Conservation (phyloP, 1,284 basidiomycete genomes). For the Cutaneotrichosporon mucoides region DNA sequence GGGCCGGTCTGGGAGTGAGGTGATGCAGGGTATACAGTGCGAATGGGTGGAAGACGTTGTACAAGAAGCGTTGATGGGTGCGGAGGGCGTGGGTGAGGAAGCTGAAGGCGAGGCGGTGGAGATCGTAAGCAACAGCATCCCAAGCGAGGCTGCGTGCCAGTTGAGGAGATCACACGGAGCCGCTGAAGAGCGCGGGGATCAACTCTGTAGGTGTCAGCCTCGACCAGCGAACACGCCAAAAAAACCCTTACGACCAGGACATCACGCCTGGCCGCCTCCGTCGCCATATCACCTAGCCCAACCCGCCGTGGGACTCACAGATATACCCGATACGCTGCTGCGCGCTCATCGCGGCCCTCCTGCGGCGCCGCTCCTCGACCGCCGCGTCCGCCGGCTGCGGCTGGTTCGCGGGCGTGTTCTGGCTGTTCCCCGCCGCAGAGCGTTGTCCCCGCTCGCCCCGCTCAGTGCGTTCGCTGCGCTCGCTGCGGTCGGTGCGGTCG, state of each 20-base stretch:
- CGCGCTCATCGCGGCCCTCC: conserved; percentile 8
- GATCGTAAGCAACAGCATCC: too few relatives aligned
- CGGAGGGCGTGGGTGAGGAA: not conserved
- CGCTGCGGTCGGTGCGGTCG: not conserved
- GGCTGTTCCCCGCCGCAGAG: not conserved
- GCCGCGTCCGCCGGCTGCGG: conserved; percentile 2
- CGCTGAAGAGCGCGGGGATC: too few relatives aligned
- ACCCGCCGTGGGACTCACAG: not conserved
- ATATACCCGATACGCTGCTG: conserved; percentile 12
- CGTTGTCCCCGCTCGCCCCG: too few relatives aligned
- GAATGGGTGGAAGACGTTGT: too few relatives aligned
- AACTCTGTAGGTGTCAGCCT: too few relatives aligned
- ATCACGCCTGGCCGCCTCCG: too few relatives aligned
- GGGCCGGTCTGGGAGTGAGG: not conserved
- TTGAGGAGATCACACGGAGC: too few relatives aligned
- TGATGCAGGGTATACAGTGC: not conserved
- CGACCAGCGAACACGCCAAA: too few relatives aligned
- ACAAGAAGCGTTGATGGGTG: not conserved
- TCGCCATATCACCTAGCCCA: not conserved
- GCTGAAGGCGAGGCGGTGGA: not conserved
- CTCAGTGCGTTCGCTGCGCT: too few relatives aligned
- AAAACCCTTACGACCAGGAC: too few relatives aligned
- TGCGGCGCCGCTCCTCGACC: conserved; percentile 7
- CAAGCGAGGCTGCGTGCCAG: too few relatives aligned
- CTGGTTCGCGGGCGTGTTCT: conserved; percentile 3